Evolutionary conservation across 1,284 basidiomycete species (phyloP).

Genomic region (Sanghuangporus baumii): DNA sequence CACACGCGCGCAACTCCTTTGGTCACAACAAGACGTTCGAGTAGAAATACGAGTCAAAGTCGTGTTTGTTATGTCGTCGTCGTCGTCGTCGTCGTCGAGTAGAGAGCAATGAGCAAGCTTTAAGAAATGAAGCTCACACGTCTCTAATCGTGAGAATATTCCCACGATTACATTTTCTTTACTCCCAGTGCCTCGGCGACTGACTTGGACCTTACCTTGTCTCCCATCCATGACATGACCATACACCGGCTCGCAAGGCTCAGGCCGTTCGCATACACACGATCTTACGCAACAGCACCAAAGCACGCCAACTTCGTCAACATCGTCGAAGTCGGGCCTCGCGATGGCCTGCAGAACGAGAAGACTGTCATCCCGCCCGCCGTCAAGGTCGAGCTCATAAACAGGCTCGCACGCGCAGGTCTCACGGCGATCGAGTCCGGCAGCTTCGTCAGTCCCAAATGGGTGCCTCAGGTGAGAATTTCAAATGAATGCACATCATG

Average conservation of each 20-base stretch:
- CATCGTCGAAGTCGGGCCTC: slow-evolving; percentile 89
- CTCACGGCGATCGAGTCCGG: slow-evolving; percentile 79
- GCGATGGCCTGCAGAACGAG: slow-evolving; percentile 94
- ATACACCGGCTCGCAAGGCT: background rate
- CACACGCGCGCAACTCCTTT: too few relatives aligned
- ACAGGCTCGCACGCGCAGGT: slow-evolving; percentile 69
- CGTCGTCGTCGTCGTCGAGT: too few relatives aligned
- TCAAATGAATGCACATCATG: background rate
- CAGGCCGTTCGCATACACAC: background rate
- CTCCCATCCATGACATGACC: background rate
- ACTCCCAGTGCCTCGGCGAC: too few relatives aligned
- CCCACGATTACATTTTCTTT: background rate
- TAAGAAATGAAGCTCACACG: too few relatives aligned
- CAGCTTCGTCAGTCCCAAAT: slow-evolving; percentile 89
- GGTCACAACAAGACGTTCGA: too few relatives aligned
- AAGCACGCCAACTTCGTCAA: slow-evolving; percentile 38
- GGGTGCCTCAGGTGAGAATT: slow-evolving; percentile 80
- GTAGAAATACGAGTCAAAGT: too few relatives aligned
- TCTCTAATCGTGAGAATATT: background rate
- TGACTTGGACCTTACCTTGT: background rate
- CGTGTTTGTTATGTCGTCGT: too few relatives aligned
- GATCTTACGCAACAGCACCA: background rate
- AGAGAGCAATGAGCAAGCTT: too few relatives aligned
- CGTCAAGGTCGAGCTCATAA: slow-evolving; percentile 79
- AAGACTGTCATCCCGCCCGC: slow-evolving; percentile 66